Conservation (phyloP, 2,329 filamentous ascomycete genomes). For the Lecanicillium sp. region DNA sequence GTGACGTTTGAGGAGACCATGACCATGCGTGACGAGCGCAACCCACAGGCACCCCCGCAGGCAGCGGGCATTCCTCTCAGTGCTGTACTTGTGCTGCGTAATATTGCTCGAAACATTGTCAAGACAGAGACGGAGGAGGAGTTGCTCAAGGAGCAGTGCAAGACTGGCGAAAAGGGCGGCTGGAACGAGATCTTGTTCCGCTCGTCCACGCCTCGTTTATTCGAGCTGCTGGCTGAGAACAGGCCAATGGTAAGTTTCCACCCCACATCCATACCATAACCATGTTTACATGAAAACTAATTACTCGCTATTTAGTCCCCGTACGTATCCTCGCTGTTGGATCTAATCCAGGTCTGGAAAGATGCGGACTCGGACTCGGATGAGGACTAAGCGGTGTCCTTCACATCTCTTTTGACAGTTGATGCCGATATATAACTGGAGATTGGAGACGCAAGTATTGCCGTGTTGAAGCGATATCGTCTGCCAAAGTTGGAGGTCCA, state of each 20-base stretch:
- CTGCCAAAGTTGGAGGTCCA: too few species aligned
- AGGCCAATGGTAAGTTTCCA: conserved; percentile 43
- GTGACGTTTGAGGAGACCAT: conserved; percentile 50
- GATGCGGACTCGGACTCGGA: conserved; percentile 16
- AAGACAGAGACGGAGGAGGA: conserved; percentile 54
- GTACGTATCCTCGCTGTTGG: conserved; percentile 32
- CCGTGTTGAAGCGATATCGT: too few species aligned
- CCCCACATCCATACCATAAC: background rate
- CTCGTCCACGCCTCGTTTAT: conserved; percentile 55
- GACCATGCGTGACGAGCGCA: conserved; percentile 48
- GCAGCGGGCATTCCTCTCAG: conserved; percentile 74
- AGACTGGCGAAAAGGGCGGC: conserved; percentile 39
- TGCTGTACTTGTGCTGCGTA: conserved; percentile 68
- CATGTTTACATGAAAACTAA: conserved; percentile 12
- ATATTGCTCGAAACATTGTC: conserved; percentile 61
- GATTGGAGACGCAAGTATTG: too few species aligned
- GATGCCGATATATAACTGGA: too few species aligned
- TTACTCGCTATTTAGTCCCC: conserved; percentile 22
- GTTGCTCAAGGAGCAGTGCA: conserved; percentile 39
- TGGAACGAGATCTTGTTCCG: conserved; percentile 65
- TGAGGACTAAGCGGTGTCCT: background rate
- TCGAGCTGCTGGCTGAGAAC: conserved; percentile 65
- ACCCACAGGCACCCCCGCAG: conserved; percentile 49
- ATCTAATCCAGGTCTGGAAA: conserved; percentile 24
- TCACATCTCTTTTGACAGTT: too few species aligned